phyloP scores from a whole-genome alignment of 129 eudicot genomes.

The Silybum marianum region DNA sequence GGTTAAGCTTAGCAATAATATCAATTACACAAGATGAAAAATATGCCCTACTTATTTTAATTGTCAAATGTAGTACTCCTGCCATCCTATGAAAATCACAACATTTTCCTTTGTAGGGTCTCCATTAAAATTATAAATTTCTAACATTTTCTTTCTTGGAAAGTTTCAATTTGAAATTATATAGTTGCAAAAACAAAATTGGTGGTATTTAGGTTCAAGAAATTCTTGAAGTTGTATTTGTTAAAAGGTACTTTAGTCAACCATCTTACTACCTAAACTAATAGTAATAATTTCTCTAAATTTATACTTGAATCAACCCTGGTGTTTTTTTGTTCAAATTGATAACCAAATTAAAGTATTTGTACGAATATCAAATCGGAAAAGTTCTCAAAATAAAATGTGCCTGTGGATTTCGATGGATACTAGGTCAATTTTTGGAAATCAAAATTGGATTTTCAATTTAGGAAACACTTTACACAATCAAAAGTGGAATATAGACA shows the following conservation, averaged over 20 bases:
- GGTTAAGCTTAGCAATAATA: background rate
- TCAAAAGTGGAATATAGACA: background rate
- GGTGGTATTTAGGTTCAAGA: background rate
- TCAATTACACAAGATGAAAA: background rate
- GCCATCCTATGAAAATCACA: background rate
- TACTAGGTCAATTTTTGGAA: slow-evolving; percentile 1
- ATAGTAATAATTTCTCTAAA: background rate
- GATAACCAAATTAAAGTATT: background rate
- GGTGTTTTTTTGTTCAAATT: background rate
- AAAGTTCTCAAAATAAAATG: background rate
- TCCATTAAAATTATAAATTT: background rate
- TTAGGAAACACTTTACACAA: background rate
- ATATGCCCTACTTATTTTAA: background rate
- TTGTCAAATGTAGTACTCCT: background rate
- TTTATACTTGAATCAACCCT: background rate
- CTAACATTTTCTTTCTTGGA: background rate
- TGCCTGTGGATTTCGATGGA: background rate
- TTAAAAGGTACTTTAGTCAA: background rate
- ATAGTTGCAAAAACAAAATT: background rate
- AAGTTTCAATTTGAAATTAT: background rate
- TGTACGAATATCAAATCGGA: background rate
- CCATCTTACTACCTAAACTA: background rate
- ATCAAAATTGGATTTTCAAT: slow-evolving; percentile 1
- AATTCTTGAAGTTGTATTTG: background rate
- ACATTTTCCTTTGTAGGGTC: background rate